These are phyloP conservation scores for Blastobotrys arbuscula DNA, from an alignment of 1,139 yeast species.

Conservation along the genomic window DNA sequence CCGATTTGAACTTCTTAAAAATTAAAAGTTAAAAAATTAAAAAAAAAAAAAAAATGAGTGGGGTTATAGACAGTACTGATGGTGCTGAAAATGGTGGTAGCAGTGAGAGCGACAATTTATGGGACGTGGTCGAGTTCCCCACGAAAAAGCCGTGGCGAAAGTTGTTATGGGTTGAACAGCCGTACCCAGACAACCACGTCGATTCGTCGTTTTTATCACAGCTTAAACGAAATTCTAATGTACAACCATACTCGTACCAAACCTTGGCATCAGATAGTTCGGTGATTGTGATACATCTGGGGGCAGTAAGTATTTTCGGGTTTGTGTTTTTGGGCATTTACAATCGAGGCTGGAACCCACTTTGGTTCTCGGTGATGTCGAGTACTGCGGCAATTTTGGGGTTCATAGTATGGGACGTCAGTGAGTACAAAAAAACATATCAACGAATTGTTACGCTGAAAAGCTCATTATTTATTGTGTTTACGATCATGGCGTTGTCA, in stretches of 20 bases:
- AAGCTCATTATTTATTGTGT: slow-evolving; percentile 61
- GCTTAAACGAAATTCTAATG: slow-evolving; percentile 70
- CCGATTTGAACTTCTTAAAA: too few species aligned
- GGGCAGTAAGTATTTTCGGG: slow-evolving; percentile 54
- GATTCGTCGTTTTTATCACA: slow-evolving; percentile 74
- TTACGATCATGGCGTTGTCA: slow-evolving; percentile 69
- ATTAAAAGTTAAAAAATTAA: background rate
- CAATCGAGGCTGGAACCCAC: slow-evolving; percentile 31
- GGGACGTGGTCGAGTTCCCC: slow-evolving; percentile 10
- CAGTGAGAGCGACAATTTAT: too few species aligned
- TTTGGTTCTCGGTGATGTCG: slow-evolving; percentile 29
- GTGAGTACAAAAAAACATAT: slow-evolving; percentile 6
- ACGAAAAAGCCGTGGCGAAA: slow-evolving; percentile 60
- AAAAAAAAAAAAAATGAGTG: background rate
- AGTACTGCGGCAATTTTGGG: slow-evolving; percentile 36
- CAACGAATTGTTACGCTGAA: slow-evolving; percentile 39
- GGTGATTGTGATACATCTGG: slow-evolving; percentile 60
- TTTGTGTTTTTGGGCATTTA: slow-evolving; percentile 53
- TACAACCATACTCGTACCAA: slow-evolving; percentile 58
- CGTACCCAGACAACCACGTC: slow-evolving; percentile 88
- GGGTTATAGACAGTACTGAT: background rate
- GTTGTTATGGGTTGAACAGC: slow-evolving; percentile 79
- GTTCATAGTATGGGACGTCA: slow-evolving; percentile 35
- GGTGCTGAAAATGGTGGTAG: too few species aligned
- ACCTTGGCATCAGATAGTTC: slow-evolving; percentile 64